phyloP scores from a whole-genome alignment of 805 yeast species.

The Hanseniaspora pseudoguilliermondii region DNA sequence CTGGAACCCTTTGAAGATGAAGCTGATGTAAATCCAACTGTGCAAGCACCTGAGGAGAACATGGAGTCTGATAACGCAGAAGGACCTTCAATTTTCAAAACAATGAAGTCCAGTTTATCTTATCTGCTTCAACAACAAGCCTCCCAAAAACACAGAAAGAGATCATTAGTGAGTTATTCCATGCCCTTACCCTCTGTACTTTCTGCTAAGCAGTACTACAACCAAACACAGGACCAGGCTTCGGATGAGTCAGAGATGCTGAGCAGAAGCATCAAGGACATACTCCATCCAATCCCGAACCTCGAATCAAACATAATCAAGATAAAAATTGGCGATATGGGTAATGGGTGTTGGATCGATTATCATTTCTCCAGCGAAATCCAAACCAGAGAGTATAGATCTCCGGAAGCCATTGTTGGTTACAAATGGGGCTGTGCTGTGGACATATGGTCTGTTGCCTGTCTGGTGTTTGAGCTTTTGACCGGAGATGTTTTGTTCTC shows the following conservation, averaged over 20 bases:
- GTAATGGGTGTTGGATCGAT: conserved; percentile 76
- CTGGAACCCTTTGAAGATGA: not conserved
- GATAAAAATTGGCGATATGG: conserved; percentile 85
- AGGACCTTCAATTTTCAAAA: conserved; percentile 1
- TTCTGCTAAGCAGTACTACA: not conserved
- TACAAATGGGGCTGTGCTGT: conserved; percentile 89
- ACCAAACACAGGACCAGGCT: not conserved
- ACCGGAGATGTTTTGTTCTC: conserved; percentile 94
- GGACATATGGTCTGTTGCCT: conserved; percentile 93
- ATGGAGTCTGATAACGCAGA: not conserved
- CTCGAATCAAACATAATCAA: conserved; percentile 41
- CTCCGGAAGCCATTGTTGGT: conserved; percentile 78
- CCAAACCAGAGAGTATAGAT: conserved; percentile 83
- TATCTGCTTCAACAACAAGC: not conserved
- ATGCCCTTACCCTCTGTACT: conserved; percentile 10
- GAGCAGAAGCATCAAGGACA: not conserved
- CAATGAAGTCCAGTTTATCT: conserved; percentile 5
- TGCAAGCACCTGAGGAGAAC: not conserved
- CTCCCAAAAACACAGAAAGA: not conserved
- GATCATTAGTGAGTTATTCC: conserved; percentile 1
- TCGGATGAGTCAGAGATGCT: not conserved
- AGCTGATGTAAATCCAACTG: not conserved
- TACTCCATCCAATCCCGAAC: conserved; percentile 5
- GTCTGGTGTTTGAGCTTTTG: conserved; percentile 75
- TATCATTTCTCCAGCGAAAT: conserved; percentile 78